A percentile compares a stretch with the other conserved stretches of the same genome.
phyloP scores from a whole-genome alignment of 768 basidiomycete genomes.

The Calocera viscosa region DNA sequence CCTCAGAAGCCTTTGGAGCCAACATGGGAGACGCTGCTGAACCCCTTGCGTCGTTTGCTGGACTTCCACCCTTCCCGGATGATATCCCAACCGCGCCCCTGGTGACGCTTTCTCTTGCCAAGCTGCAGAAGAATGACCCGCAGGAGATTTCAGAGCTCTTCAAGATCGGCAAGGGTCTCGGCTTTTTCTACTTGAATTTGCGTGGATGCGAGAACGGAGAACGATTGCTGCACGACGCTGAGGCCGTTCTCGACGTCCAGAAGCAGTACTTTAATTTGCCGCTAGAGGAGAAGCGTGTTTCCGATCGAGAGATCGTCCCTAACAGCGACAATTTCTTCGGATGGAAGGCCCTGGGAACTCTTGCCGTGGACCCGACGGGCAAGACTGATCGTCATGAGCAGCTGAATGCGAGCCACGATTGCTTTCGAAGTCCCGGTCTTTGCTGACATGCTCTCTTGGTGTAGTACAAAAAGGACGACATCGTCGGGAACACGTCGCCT shows the following conservation, averaged over 20 bases:
- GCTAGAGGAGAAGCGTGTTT: not conserved
- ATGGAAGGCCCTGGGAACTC: conserved; percentile 1
- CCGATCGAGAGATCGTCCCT: not conserved
- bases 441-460: conserved; percentile 11
- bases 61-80: not conserved
- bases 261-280: conserved; percentile 2
- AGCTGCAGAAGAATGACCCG: not conserved
- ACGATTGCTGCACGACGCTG: not conserved
- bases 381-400: conserved; percentile 6
- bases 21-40: conserved; percentile 1
- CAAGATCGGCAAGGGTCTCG: conserved; percentile 1
- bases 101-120: not conserved
- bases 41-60: not conserved
- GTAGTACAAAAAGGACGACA: not conserved
- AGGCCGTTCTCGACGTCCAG: not conserved
- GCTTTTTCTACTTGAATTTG: not conserved
- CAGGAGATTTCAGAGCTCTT: not conserved
- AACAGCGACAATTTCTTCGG: not conserved
- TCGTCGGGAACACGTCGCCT: not conserved
- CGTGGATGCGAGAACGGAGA: not conserved
- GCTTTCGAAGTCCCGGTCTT: not conserved
- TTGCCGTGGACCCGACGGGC: not conserved
- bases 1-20: not conserved
- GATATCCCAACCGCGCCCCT: conserved; percentile 1
- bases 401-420: not conserved